Evolutionary conservation across 495 filamentous ascomycete species (phyloP).

Genomic region (Chaetomidium leptoderma): DNA sequence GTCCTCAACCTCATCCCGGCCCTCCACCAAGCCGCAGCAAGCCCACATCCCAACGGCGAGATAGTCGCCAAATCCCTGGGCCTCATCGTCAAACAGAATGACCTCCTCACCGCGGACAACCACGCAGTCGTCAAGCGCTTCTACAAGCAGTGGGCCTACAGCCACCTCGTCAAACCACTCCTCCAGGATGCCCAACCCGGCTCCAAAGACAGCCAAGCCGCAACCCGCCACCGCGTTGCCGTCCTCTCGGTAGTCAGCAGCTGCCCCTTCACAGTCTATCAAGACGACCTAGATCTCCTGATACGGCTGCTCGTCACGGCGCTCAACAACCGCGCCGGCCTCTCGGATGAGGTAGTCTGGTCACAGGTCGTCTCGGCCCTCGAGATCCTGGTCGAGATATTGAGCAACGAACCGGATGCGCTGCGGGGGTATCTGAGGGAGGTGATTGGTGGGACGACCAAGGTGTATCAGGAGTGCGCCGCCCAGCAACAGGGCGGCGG

Average conservation of each 20-base stretch:
- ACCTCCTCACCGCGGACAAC: constrained; percentile 26
- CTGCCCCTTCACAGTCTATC: constrained; percentile 39
- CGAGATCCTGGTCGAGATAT: constrained; percentile 37
- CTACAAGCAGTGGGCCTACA: constrained; percentile 36
- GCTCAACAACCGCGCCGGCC: constrained; percentile 15
- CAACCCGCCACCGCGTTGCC: constrained; percentile 28
- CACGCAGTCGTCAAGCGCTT: constrained; percentile 33
- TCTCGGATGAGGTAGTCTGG: constrained; percentile 18
- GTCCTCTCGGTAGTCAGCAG: constrained; percentile 39
- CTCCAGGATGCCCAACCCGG: constrained; percentile 26
- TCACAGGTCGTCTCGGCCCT: constrained; percentile 33
- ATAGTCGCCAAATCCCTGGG: constrained; percentile 29
- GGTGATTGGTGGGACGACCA: constrained; percentile 32
- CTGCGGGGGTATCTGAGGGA: constrained; percentile 37
- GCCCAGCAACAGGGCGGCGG: not conserved
- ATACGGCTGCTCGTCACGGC: constrained; percentile 39
- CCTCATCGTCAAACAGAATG: constrained; percentile 25
- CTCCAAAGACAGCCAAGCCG: constrained; percentile 10
- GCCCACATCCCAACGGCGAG: constrained; percentile 21
- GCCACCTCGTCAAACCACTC: constrained; percentile 28
- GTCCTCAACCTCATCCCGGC: constrained; percentile 20
- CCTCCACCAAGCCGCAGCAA: constrained; percentile 22
- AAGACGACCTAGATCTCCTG: constrained; percentile 36
- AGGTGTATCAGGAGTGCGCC: constrained; percentile 28
- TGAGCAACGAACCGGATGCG: constrained; percentile 33